These are phyloP conservation scores for Fusarium miscanthi DNA, from an alignment of 2,329 filamentous ascomycete genomes.

Conservation along the genomic window DNA sequence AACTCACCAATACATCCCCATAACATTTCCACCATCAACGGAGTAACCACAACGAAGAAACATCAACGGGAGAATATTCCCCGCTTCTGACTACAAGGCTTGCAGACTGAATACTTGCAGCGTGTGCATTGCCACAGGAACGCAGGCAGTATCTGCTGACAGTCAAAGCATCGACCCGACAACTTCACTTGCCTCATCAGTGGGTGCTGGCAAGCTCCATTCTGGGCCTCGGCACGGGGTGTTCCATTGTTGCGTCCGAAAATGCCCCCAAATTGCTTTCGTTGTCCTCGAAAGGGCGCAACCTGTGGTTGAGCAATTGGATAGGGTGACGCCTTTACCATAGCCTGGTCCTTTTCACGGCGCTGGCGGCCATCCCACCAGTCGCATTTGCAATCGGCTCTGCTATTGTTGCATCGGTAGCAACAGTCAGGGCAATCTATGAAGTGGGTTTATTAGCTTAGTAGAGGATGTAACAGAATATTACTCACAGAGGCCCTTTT, in stretches of 20 bases:
- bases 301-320: neutral
- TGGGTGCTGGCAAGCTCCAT: neutral
- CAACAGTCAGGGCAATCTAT: constrained; percentile 20
- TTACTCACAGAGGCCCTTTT: constrained; percentile 2
- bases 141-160: neutral
- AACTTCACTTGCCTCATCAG: neutral
- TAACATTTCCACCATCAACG: neutral
- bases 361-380: constrained; percentile 8
- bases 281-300: neutral
- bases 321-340: neutral
- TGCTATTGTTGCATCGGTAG: constrained; percentile 1
- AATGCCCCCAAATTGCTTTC: neutral
- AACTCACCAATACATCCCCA: neutral
- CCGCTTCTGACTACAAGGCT: neutral
- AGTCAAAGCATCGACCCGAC: neutral
- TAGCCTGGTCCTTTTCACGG: neutral
- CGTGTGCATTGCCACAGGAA: neutral
- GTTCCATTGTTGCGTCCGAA: neutral
- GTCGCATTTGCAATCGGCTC: neutral
- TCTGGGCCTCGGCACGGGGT: too few species aligned
- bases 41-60: neutral
- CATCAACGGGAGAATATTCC: neutral
- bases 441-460: neutral
- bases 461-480: fast-evolving
- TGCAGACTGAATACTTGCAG: neutral